Conservation (phyloP, 108 stramenopile species). For the Craspedostauros australis region DNA sequence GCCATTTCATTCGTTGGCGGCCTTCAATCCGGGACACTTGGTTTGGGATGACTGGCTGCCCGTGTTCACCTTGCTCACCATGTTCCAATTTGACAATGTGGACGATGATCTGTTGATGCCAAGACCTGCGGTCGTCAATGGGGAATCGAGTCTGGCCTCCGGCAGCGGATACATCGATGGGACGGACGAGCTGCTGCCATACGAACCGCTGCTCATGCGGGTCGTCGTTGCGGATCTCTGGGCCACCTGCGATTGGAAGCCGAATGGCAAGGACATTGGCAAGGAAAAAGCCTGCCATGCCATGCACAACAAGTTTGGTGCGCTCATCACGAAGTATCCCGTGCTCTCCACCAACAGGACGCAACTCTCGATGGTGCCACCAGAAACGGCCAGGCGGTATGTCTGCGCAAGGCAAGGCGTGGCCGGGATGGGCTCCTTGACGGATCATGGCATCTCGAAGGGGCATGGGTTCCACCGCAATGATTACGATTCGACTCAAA, state of each 20-base stretch:
- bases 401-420: constrained; percentile 39
- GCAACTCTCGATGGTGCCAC: background rate
- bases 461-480: constrained; percentile 32
- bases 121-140: constrained; percentile 14
- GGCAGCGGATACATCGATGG: background rate
- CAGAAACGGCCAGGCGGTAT: constrained; percentile 12
- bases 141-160: constrained; percentile 24
- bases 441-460: constrained; percentile 40
- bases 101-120: constrained; percentile 2
- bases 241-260: constrained; percentile 35
- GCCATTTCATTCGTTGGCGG: constrained; percentile 55
- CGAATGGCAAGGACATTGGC: background rate
- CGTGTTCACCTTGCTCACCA: constrained; percentile 28
- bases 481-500: constrained; percentile 31
- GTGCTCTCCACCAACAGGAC: background rate
- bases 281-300: constrained; percentile 10
- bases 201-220: constrained; percentile 20
- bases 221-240: constrained; percentile 19
- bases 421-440: constrained; percentile 39
- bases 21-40: constrained; percentile 45
- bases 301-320: constrained; percentile 46
- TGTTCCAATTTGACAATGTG: constrained; percentile 24
- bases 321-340: constrained; percentile 18
- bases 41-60: constrained; percentile 57
- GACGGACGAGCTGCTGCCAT: background rate